Conservation (phyloP, 139 green algal genomes). For the Penium margaritaceum region DNA sequence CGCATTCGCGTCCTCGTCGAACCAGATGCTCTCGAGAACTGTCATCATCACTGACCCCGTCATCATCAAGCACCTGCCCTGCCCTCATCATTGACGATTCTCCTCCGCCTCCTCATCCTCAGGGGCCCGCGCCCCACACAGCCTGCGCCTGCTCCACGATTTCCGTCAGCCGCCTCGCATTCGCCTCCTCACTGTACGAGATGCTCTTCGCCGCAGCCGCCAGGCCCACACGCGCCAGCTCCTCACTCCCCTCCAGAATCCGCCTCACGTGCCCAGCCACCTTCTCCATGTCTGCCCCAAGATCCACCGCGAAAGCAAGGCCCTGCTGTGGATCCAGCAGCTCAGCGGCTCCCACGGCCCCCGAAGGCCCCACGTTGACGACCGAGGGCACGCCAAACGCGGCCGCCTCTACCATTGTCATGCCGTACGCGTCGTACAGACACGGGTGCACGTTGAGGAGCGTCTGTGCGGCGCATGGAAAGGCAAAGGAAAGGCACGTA, state of each 20-base stretch:
- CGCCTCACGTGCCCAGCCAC: background rate
- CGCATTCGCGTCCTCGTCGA: too few relatives aligned
- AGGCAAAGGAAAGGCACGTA: too few relatives aligned
- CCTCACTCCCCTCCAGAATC: constrained; percentile 3
- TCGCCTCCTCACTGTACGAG: constrained; percentile 38
- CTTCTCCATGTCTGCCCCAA: background rate
- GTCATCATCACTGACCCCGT: too few relatives aligned
- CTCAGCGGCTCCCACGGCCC: constrained; percentile 33
- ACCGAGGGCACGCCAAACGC: constrained; percentile 55
- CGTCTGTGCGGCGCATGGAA: constrained; percentile 48
- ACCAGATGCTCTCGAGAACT: too few relatives aligned
- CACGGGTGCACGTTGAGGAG: constrained; percentile 76
- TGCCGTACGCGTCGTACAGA: constrained; percentile 70
- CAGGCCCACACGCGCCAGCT: constrained; percentile 29
- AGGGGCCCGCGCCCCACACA: too few relatives aligned
- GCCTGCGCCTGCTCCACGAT: too few relatives aligned
- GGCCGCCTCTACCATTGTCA: constrained; percentile 82
- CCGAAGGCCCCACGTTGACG: constrained; percentile 10
- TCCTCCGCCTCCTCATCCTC: too few relatives aligned
- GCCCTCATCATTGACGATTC: too few relatives aligned
- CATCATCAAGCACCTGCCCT: too few relatives aligned
- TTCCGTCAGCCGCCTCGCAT: constrained; percentile 10
- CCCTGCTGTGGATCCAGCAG: constrained; percentile 7
- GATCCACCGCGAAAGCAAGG: constrained; percentile 20
- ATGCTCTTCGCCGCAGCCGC: constrained; percentile 18